Base-by-base conservation (phyloP, 2,329 filamentous ascomycete genomes). In the Ophiosphaerella herpotricha region DNA sequence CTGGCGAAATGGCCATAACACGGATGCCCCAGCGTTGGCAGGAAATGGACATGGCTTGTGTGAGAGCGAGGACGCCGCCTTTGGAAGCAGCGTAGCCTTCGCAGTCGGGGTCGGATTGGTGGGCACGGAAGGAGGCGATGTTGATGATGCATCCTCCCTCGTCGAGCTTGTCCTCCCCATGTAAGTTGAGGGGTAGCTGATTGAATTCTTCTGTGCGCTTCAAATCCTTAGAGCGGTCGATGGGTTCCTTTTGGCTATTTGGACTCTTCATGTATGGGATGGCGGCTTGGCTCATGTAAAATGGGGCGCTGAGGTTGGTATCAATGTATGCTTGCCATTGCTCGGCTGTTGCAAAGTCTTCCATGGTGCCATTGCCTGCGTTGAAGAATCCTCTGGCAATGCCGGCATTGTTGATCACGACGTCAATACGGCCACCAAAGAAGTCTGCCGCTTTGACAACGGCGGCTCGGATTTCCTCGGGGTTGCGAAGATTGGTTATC, bases 11-110 rank as follows among this genome's bases (percentile, higher is more conserved):
- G 0, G 76, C 72, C 52, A 79, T 80, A 34, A 78, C 76, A 7
- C 76, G 69, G 24, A 81, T 73, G 5, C 74, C 70, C 43, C 73
- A 73, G 5, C 65, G 61, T 39, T 73, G 69, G 32, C 80, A 67
- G 26, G 74, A 77, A 13, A 78, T 73, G 21, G 77, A 73, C 74
- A 81, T 74, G 24, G 74, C 74, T 55, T 80, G 78, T 44, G 76
- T 77, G 23, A 82, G 58, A 0, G 79, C 79, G 12, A 80, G 57
- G 13, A 82, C 57, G 0, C 78, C 78, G 3, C 78, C 78, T 64
- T 81, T 81, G 2, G 74, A 78, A 1, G 78, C 71, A 2, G 77
- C 74, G 48, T 82, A 81, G 1, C 73, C 74, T 63, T 81, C 79
- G 49, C 77, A 77, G 51, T 79, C 71, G 3, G 74, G 70, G 60